A percentile compares a stretch with the other conserved stretches of the same genome.
Conservation (phyloP, 1,139 yeast species). For the Saccharomyces hybrid region DNA sequence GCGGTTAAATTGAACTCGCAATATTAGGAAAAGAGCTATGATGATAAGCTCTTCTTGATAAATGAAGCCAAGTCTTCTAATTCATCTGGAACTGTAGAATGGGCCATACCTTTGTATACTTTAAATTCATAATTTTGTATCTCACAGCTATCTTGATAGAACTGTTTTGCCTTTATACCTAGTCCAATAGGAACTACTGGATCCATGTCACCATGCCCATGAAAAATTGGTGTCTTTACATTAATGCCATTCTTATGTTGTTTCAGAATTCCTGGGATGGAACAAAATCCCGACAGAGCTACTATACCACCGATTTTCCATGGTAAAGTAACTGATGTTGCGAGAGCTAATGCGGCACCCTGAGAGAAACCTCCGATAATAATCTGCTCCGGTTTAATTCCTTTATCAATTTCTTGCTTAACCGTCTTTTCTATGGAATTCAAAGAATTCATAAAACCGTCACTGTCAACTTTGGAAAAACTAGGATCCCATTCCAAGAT, state of each 20-base stretch:
- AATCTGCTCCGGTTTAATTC: constrained; percentile 64
- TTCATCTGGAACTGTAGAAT: constrained; percentile 62
- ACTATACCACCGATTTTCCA: constrained; percentile 70
- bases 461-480: constrained; percentile 49
- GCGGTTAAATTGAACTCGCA: background rate
- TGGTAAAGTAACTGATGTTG: constrained; percentile 43
- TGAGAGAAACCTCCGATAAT: constrained; percentile 92
- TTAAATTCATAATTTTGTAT: constrained; percentile 47
- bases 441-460: constrained; percentile 57
- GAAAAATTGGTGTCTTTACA: constrained; percentile 66
- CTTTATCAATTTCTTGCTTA: constrained; percentile 52
- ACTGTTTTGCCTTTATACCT: constrained; percentile 45
- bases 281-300: constrained; percentile 72
- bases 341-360: constrained; percentile 79
- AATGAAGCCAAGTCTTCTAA: constrained; percentile 52
- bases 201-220: constrained; percentile 82
- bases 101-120: constrained; percentile 57
- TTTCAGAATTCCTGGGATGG: constrained; percentile 41
- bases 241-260: constrained; percentile 37
- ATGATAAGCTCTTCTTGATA: constrained; percentile 31
- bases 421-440: constrained; percentile 47
- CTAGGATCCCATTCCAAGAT: constrained; percentile 47
- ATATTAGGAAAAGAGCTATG: background rate
- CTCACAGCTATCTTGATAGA: constrained; percentile 33
- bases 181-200: constrained; percentile 48